Conservation (phyloP, 176 grass and related monocot genomes). For the Oryza longistaminata region DNA sequence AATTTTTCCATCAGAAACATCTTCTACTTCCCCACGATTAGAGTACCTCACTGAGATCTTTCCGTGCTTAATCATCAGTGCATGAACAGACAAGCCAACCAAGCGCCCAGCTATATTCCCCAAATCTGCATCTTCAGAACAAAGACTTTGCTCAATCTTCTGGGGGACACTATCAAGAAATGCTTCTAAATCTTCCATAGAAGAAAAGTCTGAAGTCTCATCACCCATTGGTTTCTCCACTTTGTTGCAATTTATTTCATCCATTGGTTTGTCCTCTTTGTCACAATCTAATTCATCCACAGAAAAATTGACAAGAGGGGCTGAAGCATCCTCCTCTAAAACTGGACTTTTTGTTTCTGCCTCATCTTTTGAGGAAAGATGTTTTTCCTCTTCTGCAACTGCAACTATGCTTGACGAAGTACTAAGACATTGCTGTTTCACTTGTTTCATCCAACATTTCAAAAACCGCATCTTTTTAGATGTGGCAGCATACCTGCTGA, state of each 20-base stretch:
- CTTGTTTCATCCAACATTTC: conserved; percentile 94
- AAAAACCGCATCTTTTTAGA: conserved; percentile 84
- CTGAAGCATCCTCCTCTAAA: conserved; percentile 46
- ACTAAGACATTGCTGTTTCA: conserved; percentile 43
- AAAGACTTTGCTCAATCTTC: conserved; percentile 84
- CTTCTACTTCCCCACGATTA: conserved; percentile 38
- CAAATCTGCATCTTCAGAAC: conserved; percentile 68
- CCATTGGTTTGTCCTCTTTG: conserved; percentile 23
- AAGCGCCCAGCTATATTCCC: conserved; percentile 76
- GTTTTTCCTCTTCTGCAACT: conserved; percentile 39
- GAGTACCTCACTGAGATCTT: conserved; percentile 42
- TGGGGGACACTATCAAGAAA: conserved; percentile 69
- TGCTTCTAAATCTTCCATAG: conserved; percentile 60
- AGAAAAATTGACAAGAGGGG: conserved; percentile 18
- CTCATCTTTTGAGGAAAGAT: conserved; percentile 47
- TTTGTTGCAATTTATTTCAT: conserved; percentile 42
- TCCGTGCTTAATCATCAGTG: conserved; percentile 52
- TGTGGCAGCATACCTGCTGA: conserved; percentile 50
- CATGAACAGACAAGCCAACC: conserved; percentile 64
- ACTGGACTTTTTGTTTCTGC: conserved; percentile 43
- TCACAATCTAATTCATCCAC: conserved; percentile 34
- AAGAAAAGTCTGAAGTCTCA: conserved; percentile 44
- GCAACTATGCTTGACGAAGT: conserved; percentile 15
- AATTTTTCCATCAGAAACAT: conserved; percentile 50
- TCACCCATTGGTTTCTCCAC: conserved; percentile 24